These are phyloP conservation scores for Leonotis leonurus DNA, from an alignment of 257 asterid species.

Conservation along the genomic window DNA sequence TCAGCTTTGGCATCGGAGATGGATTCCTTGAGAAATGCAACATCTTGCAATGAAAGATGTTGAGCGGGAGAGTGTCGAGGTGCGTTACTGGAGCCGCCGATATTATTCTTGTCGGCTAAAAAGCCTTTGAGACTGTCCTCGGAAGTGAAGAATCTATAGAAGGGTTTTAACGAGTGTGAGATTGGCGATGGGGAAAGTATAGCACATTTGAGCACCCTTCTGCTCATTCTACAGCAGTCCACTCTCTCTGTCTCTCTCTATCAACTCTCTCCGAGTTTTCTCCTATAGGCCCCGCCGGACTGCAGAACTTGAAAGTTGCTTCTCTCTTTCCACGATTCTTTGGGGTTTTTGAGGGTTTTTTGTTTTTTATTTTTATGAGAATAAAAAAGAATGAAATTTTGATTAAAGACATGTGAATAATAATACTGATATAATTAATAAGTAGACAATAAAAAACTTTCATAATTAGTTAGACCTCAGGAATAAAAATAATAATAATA, in stretches of 20 bases:
- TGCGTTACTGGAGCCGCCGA: slow-evolving; percentile 15
- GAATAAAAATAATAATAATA: too few species aligned
- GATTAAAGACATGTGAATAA: too few species aligned
- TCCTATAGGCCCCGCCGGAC: neutral
- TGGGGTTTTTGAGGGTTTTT: too few species aligned
- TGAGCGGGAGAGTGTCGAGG: slow-evolving; percentile 21
- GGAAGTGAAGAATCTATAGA: slow-evolving; percentile 32
- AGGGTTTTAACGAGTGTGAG: slow-evolving; percentile 21
- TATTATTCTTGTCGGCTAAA: slow-evolving; percentile 26
- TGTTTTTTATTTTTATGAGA: too few species aligned
- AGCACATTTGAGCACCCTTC: slow-evolving; percentile 28
- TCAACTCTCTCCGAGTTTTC: neutral
- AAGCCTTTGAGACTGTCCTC: slow-evolving; percentile 30
- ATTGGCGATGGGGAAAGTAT: slow-evolving; percentile 22
- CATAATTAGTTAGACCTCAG: too few species aligned
- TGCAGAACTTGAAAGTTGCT: neutral
- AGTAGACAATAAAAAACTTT: too few species aligned
- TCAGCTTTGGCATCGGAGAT: slow-evolving; percentile 32
- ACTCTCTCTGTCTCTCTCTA: neutral
- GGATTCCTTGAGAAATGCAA: slow-evolving; percentile 44
- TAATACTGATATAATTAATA: too few species aligned
- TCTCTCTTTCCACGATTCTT: neutral
- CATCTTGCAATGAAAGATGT: slow-evolving; percentile 40
- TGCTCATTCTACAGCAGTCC: slow-evolving; percentile 33
- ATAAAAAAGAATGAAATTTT: neutral